Evolutionary conservation across 257 asterid genomes (phyloP), one percentile per base, ranked within the genome.

Genomic region (Solanum sitiens): DNA sequence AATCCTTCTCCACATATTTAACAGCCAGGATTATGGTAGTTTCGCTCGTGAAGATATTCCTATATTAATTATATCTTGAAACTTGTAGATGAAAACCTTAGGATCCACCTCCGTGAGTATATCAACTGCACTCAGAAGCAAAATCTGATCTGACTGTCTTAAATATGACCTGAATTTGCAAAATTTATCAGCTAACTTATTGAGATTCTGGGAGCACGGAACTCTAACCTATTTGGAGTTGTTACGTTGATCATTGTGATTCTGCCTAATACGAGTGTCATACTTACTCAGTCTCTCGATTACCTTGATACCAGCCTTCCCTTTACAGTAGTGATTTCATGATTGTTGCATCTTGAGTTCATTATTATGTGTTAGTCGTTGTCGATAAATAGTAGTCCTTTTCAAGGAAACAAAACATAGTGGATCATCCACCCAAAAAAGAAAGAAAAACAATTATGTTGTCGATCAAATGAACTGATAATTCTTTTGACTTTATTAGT

Each of bases 391-490:
- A 75, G 63, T 83, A 68, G 91, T 87, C 84, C 70, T 86, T 84
- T 70, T 87, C 90, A 89, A 77, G 84, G 86, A 88, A 91, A 91
- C 89, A 90, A 89, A 91, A 88, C 88, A 32, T 88, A 90, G 95
- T 94, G 95, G 94, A 91, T 88, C 90, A 86, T 88, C 95, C 94
- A 93, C 94, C 92, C 67, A 89, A 86, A 77, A 91, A 91, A 91
- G 87, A 59, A 83, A 72, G 70, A 71, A 71, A 16, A 84, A 76
- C 90, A 91, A 93, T 91, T 86, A 89, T 93, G 72, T 88, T 91
- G 91, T 90, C 1, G 16, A 89, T 85, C 84, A 47, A 70, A 79
- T 87, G 83, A 83, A 65, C 80, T 86, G 89, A 68, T 87, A 88
- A 56, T 80, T 40, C 35, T 87, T 83, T 86, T 86, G 82, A 80